Evolutionary conservation across 805 yeast species (phyloP).

Genomic region (Kurtzmaniella fragi): DNA sequence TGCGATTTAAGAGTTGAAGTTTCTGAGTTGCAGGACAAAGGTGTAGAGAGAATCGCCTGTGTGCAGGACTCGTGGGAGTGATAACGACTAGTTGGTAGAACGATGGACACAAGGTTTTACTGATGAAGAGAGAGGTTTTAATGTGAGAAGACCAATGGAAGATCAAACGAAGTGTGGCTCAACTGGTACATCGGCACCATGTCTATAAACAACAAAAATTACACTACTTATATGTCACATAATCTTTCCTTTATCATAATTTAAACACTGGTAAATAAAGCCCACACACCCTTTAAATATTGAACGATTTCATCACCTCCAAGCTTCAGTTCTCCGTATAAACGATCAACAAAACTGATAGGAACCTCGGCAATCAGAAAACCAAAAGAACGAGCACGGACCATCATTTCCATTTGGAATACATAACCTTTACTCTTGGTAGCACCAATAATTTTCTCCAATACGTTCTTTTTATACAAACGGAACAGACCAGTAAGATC

Average conservation of each 20-base stretch:
- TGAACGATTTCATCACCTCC: constrained; percentile 81
- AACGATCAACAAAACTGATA: constrained; percentile 70
- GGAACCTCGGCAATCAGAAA: constrained; percentile 75
- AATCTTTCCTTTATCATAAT: no score
- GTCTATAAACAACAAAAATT: no score
- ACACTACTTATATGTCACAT: no score
- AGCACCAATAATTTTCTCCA: constrained; percentile 59
- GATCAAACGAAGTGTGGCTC: no score
- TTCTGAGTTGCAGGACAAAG: no score
- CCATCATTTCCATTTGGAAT: constrained; percentile 88
- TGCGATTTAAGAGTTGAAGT: not conserved
- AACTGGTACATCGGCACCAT: no score
- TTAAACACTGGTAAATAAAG: constrained; percentile 57
- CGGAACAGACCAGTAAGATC: constrained; percentile 78
- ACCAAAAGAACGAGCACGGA: constrained; percentile 71
- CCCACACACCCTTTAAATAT: constrained; percentile 73
- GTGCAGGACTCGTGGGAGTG: no score
- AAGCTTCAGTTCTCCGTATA: constrained; percentile 72
- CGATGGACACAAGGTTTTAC: no score
- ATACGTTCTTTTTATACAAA: constrained; percentile 64
- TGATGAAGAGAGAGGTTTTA: no score
- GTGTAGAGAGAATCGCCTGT: no score
- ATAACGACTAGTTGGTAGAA: no score
- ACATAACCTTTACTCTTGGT: constrained; percentile 77
- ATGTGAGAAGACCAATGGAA: no score